Evolutionary conservation across 2,329 filamentous ascomycete genomes (phyloP).

Genomic region (Phaeosphaeriaceae sp.): DNA sequence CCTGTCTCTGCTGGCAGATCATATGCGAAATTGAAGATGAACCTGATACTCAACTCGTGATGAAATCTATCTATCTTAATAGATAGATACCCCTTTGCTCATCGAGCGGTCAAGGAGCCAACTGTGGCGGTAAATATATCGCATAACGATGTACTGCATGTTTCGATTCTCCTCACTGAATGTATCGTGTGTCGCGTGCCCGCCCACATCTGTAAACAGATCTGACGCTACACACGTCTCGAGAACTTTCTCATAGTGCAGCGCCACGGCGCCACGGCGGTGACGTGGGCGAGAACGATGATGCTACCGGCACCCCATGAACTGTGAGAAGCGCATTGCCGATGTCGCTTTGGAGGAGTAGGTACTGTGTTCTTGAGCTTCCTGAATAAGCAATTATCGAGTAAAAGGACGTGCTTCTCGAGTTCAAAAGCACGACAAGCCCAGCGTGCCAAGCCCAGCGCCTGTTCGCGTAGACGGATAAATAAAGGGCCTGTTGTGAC

Average conservation of each 20-base stretch:
- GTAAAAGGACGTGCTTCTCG: too few relatives aligned
- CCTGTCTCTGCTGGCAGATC: constrained; percentile 1
- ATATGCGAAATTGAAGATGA: background rate
- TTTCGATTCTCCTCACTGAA: background rate
- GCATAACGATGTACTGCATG: background rate
- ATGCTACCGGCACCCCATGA: background rate
- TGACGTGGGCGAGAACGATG: constrained; percentile 18
- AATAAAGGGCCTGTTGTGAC: background rate
- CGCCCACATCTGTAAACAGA: constrained; percentile 22
- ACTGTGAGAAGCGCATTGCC: background rate
- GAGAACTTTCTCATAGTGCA: constrained; percentile 2
- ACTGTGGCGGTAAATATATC: too few relatives aligned
- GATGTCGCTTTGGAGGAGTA: too few relatives aligned
- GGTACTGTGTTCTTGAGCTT: too few relatives aligned
- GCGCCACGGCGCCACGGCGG: constrained; percentile 3
- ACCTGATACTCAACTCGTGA: background rate
- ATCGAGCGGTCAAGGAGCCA: too few relatives aligned
- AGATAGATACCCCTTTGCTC: too few relatives aligned
- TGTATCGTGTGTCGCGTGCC: constrained; percentile 14
- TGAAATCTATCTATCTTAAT: too few relatives aligned
- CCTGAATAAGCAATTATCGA: too few relatives aligned
- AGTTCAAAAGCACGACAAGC: background rate
- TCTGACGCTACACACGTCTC: constrained; percentile 31
- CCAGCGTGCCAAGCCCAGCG: background rate
- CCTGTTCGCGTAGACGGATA: constrained; percentile 3